Conservation (phyloP, 225 moss, liverwort and hornwort genomes). For the Climacium dendroides region DNA sequence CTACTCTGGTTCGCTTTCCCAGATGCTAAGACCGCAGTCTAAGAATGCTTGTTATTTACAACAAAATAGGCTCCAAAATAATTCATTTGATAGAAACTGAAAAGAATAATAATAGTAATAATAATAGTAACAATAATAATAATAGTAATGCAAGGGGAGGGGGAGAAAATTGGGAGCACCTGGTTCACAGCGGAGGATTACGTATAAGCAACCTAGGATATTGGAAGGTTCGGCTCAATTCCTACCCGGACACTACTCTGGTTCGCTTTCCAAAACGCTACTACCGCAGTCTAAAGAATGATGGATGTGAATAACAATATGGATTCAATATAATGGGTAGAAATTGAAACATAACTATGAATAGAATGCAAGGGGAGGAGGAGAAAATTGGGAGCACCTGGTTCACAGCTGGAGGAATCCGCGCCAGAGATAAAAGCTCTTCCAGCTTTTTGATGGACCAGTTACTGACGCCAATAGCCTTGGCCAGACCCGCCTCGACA, state of each 20-base stretch:
- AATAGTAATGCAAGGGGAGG: too few relatives aligned
- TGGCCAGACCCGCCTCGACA: conserved; percentile 18
- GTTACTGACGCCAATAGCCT: conserved; percentile 53
- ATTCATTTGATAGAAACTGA: too few relatives aligned
- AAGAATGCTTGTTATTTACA: too few relatives aligned
- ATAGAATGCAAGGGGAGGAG: not conserved
- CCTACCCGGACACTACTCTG: not conserved
- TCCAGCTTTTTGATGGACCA: conserved; percentile 37
- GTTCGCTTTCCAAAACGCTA: not conserved
- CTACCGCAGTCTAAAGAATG: not conserved
- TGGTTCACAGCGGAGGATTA: too few relatives aligned
- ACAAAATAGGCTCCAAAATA: too few relatives aligned
- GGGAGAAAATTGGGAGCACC: too few relatives aligned
- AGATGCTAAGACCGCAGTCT: too few relatives aligned
- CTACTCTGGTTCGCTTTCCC: too few relatives aligned
- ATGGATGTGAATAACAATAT: not conserved
- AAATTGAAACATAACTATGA: not conserved
- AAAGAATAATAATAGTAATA: too few relatives aligned
- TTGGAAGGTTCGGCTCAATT: not conserved
- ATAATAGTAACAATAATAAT: too few relatives aligned
- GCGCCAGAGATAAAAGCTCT: conserved; percentile 10
- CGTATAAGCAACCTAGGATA: too few relatives aligned
- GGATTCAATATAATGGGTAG: not conserved
- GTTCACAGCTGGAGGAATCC: conserved; percentile 40
- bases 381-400: conserved; percentile 11